phyloP scores from a whole-genome alignment of 257 asterid genomes.

The Penstemon barbatus region DNA sequence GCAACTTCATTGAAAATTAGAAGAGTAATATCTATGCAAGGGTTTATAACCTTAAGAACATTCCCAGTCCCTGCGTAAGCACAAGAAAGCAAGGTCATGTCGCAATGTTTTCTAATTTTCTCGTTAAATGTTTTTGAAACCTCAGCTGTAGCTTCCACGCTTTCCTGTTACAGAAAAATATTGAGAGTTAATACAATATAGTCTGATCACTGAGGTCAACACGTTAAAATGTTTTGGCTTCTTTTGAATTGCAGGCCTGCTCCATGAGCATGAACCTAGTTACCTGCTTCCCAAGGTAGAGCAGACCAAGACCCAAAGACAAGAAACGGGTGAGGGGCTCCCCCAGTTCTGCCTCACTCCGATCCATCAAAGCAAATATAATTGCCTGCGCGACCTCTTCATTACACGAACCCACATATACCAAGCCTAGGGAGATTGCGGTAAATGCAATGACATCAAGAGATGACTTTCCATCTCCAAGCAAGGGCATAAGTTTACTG shows the following conservation, averaged over 20 bases:
- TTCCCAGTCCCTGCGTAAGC: slow-evolving; percentile 99
- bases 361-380: slow-evolving; percentile 80
- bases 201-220: slow-evolving; percentile 19
- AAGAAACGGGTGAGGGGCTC: slow-evolving; percentile 83
- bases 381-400: slow-evolving; percentile 93
- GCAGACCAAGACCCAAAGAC: slow-evolving; percentile 93
- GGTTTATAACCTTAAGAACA: slow-evolving; percentile 73
- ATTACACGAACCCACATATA: slow-evolving; percentile 87
- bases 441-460: slow-evolving; percentile 91
- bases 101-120: slow-evolving; percentile 79
- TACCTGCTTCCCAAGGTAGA: slow-evolving; percentile 98
- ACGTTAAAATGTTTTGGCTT: neutral
- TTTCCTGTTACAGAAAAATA: slow-evolving; percentile 52
- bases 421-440: slow-evolving; percentile 86
- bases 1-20: slow-evolving; percentile 12
- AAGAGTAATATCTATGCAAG: neutral
- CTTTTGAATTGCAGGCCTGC: too few species aligned
- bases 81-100: slow-evolving; percentile 87
- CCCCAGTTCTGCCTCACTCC: slow-evolving; percentile 79
- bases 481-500: slow-evolving; percentile 55
- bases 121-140: slow-evolving; percentile 83
- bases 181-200: slow-evolving; percentile 17
- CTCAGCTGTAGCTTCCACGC: slow-evolving; percentile 86
- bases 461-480: slow-evolving; percentile 72
- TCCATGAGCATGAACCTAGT: neutral